Percentiles rank a stretch among this genome's conserved stretches.
Evolutionary conservation across 441 rosid species (phyloP).

Genomic region (Arabidopsis lyrata): DNA sequence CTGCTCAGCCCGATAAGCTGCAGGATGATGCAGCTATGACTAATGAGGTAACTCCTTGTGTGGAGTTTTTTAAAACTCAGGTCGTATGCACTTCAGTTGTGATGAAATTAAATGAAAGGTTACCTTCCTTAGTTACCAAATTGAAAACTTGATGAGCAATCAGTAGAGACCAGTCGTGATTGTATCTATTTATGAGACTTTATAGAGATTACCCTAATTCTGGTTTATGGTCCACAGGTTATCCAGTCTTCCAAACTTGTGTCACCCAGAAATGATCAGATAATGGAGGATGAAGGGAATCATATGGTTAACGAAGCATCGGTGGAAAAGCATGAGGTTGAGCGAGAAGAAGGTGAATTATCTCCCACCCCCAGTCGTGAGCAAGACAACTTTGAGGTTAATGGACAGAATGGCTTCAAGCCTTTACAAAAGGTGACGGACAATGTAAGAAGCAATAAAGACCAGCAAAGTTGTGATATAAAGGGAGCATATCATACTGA

Average conservation of each 20-base stretch:
- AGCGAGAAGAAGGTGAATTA: constrained; percentile 96
- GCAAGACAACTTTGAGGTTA: constrained; percentile 80
- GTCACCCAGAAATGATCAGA: constrained; percentile 56
- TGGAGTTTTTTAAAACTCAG: constrained; percentile 10
- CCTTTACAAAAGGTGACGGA: constrained; percentile 57
- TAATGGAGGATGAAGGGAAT: constrained; percentile 51
- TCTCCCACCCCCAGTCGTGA: constrained; percentile 88
- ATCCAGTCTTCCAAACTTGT: constrained; percentile 52
- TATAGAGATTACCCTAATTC: constrained; percentile 4
- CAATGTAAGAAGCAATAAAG: constrained; percentile 54
- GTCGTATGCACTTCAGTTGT: constrained; percentile 11
- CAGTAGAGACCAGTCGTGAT: constrained; percentile 3
- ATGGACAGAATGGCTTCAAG: constrained; percentile 64
- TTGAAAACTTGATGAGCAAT: constrained; percentile 9
- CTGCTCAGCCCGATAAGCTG: constrained; percentile 43
- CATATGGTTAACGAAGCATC: constrained; percentile 61
- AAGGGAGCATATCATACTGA: constrained; percentile 61
- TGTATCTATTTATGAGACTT: constrained; percentile 2
- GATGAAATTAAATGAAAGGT: neutral
- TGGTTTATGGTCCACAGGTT: constrained; percentile 56
- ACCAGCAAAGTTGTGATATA: constrained; percentile 60
- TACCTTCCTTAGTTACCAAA: constrained; percentile 8
- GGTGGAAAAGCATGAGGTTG: constrained; percentile 61
- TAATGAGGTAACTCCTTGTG: constrained; percentile 57
- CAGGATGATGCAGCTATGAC: constrained; percentile 55